Evolutionary conservation across 176 grass and related monocot genomes (phyloP).

Genomic region (Cocos nucifera): DNA sequence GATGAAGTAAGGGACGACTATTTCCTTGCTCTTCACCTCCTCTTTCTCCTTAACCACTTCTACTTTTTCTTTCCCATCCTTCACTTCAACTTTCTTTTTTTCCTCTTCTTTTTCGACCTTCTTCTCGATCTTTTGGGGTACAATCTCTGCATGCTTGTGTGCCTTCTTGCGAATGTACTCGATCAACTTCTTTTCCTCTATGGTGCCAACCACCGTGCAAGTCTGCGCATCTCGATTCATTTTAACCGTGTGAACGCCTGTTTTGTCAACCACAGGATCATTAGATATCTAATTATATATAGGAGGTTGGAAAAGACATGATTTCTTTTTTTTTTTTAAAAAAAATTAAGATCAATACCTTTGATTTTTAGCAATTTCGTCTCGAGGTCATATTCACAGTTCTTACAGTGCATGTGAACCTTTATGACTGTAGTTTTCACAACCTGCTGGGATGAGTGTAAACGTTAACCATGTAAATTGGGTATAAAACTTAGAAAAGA

Average conservation of each 20-base stretch:
- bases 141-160: constrained; percentile 33
- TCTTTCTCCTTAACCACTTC: constrained; percentile 20
- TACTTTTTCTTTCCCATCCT: constrained; percentile 12
- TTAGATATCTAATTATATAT: no score
- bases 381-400: constrained; percentile 45
- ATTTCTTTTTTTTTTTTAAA: no score
- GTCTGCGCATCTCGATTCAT: constrained; percentile 43
- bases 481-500: no score
- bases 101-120: constrained; percentile 19
- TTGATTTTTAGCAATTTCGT: constrained; percentile 57
- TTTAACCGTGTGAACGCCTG: constrained; percentile 70
- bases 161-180: constrained; percentile 49
- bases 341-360: constrained; percentile 6
- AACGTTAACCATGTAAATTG: no score
- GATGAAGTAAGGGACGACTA: constrained; percentile 66
- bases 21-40: constrained; percentile 43
- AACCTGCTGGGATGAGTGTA: constrained; percentile 18
- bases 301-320: no score
- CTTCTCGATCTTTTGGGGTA: constrained; percentile 37
- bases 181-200: constrained; percentile 52
- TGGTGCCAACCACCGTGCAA: constrained; percentile 43
- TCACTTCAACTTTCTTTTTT: constrained; percentile 36
- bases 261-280: background rate
- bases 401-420: constrained; percentile 60
- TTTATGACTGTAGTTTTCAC: constrained; percentile 48